phyloP scores from a whole-genome alignment of 148 eudicot species.

The Diospyros lotus region DNA sequence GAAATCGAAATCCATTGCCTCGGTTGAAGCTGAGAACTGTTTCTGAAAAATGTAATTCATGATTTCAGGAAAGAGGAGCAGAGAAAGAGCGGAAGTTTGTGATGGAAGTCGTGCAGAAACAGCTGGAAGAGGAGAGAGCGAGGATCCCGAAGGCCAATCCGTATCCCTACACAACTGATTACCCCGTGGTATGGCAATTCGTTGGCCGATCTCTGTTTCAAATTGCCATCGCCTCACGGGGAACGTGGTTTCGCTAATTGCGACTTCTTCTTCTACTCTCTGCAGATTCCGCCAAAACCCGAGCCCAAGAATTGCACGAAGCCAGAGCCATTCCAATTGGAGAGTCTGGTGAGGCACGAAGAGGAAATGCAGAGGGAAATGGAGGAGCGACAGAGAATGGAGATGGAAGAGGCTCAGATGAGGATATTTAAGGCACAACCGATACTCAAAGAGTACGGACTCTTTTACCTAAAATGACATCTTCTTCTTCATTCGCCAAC shows the following conservation, averaged over 20 bases:
- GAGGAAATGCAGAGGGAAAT: constrained; percentile 79
- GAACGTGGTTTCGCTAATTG: not conserved
- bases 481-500: not conserved
- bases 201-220: not conserved
- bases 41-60: not conserved
- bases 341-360: constrained; percentile 83
- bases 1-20: not conserved
- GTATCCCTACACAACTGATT: constrained; percentile 91
- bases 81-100: constrained; percentile 67
- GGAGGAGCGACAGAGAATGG: constrained; percentile 72
- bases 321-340: constrained; percentile 83
- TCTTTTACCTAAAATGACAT: not conserved
- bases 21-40: not conserved
- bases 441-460: constrained; percentile 63
- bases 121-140: constrained; percentile 74
- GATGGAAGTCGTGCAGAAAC: constrained; percentile 63
- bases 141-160: constrained; percentile 87
- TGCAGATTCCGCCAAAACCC: constrained; percentile 89
- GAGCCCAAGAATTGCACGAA: constrained; percentile 80
- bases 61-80: constrained; percentile 75
- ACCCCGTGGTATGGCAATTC: constrained; percentile 67
- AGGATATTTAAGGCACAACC: constrained; percentile 88
- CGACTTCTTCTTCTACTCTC: not conserved
- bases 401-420: constrained; percentile 76
- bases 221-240: not conserved